These are phyloP conservation scores for Podospora conica DNA, from an alignment of 495 filamentous ascomycete species.

Conservation along the genomic window DNA sequence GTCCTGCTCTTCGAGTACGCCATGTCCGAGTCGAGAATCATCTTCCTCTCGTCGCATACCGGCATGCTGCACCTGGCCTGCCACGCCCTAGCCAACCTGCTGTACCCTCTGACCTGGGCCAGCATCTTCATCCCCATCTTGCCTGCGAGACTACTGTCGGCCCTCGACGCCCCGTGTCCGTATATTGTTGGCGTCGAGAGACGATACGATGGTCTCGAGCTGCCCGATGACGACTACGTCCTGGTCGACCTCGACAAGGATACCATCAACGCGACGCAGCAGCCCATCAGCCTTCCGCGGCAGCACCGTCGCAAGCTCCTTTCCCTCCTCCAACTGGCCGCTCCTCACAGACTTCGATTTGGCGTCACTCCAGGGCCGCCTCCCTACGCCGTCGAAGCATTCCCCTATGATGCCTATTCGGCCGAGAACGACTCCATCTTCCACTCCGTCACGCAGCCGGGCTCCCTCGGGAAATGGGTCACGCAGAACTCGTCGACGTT, in stretches of 20 bases:
- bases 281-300: slow-evolving; percentile 69
- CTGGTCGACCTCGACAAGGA: slow-evolving; percentile 90
- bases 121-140: slow-evolving; percentile 91
- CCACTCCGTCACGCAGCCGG: slow-evolving; percentile 58
- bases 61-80: slow-evolving; percentile 93
- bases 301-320: slow-evolving; percentile 86
- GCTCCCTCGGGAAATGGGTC: slow-evolving; percentile 74
- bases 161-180: slow-evolving; percentile 89
- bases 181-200: slow-evolving; percentile 96
- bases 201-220: slow-evolving; percentile 83
- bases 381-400: slow-evolving; percentile 85
- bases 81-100: slow-evolving; percentile 69
- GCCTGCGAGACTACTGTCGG: slow-evolving; percentile 79
- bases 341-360: slow-evolving; percentile 81
- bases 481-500: slow-evolving; percentile 84
- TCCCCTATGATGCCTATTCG: slow-evolving; percentile 80
- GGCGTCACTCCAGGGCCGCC: slow-evolving; percentile 87
- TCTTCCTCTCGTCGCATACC: slow-evolving; percentile 90
- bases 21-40: slow-evolving; percentile 89
- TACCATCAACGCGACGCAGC: slow-evolving; percentile 70
- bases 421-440: slow-evolving; percentile 80
- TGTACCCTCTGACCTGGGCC: slow-evolving; percentile 88
- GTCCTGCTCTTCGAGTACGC: slow-evolving; percentile 90
- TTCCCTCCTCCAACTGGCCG: slow-evolving; percentile 81
- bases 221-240: slow-evolving; percentile 96